Evolutionary conservation across 345 rosid genomes (phyloP), one percentile per base, ranked within the genome.

Genomic region (Lepidium sativum): DNA sequence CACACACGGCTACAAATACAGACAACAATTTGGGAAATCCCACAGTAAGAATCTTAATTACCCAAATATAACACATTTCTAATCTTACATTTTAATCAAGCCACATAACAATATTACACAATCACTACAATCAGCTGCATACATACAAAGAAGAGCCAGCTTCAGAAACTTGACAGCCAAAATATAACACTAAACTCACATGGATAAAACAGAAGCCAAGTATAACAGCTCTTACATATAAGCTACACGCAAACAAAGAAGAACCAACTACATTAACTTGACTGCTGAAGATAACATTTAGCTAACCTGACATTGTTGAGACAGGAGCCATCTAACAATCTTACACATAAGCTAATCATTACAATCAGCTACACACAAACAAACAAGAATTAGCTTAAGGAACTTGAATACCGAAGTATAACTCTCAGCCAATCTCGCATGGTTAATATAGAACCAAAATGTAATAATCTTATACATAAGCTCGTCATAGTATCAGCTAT

Each of bases 1-100:
- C 71, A 75, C 15, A 75, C 79, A 38, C 79, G 74, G 56, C 79
- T 75, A 38, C 32, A 62, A 23, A 23, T 17, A 43, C 9, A 35
- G 5, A 29, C 11, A 13, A 43, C 0, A 15, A 60, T 6, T 6
- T 14, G 38, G 16, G 32, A 6, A 31, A 29, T 31, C 25, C 14
- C 39, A 47, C 8, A 3, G 23, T 54, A 38, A 34, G 29, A 51
- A 48, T 47, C 55, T 9, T 17, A 20, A 17, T 12, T 0, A 11
- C 2, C 14, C 34, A 45, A 37, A 20, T 7, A n/a, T 6, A 34
- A 11, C 14, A 29, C 32, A 47, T 12, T 16, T 8, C 49, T 17
- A 10, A 17, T 9, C 48, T 11, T n/a, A 37, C 5, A 37, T 11
- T 4, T 1, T 20, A 20, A 2, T 1, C 21, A 20, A 20, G 12